Conservation (phyloP, 2,329 filamentous ascomycete species). For the Diaporthe velutina region DNA sequence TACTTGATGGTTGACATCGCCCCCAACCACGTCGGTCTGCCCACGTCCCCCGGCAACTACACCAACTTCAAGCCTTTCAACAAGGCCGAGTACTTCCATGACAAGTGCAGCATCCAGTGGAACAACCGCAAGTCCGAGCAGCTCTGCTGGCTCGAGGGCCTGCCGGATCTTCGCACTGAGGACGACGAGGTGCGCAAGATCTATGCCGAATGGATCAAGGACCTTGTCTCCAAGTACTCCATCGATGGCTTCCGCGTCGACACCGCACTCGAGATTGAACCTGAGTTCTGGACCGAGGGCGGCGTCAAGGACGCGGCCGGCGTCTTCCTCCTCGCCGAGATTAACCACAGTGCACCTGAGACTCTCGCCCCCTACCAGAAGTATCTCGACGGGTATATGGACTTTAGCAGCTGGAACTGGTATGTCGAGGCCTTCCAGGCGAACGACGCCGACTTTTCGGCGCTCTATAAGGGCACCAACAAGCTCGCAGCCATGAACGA, state of each 20-base stretch:
- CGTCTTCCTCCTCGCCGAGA: constrained; percentile 64
- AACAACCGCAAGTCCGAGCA: constrained; percentile 33
- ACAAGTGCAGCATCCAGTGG: constrained; percentile 39
- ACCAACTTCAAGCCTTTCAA: constrained; percentile 45
- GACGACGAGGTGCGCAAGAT: constrained; percentile 55
- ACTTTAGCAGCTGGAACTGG: constrained; percentile 60
- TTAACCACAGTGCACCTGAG: constrained; percentile 59
- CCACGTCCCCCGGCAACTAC: constrained; percentile 39
- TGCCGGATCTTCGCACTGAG: constrained; percentile 65
- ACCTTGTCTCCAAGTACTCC: constrained; percentile 61
- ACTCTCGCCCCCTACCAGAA: constrained; percentile 60
- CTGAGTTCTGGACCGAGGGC: constrained; percentile 63
- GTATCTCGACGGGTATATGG: constrained; percentile 60
- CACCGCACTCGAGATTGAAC: constrained; percentile 61
- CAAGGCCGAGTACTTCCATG: constrained; percentile 43
- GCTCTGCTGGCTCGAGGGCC: constrained; percentile 38
- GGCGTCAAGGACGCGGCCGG: constrained; percentile 57
- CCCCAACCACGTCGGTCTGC: constrained; percentile 63
- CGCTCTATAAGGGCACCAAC: constrained; percentile 46
- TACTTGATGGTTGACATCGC: constrained; percentile 73
- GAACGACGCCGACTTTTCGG: constrained; percentile 45
- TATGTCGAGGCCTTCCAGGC: constrained; percentile 45
- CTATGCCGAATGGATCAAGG: constrained; percentile 61
- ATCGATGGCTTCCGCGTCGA: constrained; percentile 64
- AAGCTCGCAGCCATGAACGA: constrained; percentile 48